Conservation (phyloP, 208 protist species). For the Trypanosoma grayi region DNA sequence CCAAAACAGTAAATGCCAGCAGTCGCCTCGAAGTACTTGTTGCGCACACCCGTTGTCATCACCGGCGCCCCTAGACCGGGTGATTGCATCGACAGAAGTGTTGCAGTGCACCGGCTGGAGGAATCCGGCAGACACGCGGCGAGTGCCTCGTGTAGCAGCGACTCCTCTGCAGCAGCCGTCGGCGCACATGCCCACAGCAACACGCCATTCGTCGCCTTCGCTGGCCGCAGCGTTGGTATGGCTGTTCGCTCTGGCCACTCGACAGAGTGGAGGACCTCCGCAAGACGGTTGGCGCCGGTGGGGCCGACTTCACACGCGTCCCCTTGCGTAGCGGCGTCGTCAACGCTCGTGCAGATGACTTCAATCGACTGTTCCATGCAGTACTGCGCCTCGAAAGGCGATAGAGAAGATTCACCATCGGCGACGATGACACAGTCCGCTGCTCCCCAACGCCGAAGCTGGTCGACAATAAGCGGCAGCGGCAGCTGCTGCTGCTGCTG, state of each 20-base stretch:
- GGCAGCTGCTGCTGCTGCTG: constrained; percentile 11
- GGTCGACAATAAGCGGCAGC: constrained; percentile 36
- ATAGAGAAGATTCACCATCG: constrained; percentile 7
- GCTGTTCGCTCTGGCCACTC: constrained; percentile 24
- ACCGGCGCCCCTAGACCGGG: not conserved
- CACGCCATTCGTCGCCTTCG: constrained; percentile 7
- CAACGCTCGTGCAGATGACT: constrained; percentile 23
- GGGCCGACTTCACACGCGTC: constrained; percentile 26
- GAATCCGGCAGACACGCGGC: constrained; percentile 3
- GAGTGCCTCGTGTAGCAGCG: constrained; percentile 23
- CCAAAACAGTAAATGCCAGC: constrained; percentile 25
- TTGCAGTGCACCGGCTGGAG: not conserved
- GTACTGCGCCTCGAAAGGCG: constrained; percentile 26
- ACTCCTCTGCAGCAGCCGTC: constrained; percentile 37
- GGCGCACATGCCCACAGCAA: constrained; percentile 27
- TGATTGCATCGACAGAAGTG: constrained; percentile 5
- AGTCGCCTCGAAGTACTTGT: constrained; percentile 36
- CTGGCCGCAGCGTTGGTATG: not conserved
- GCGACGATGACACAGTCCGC: constrained; percentile 1
- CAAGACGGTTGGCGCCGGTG: constrained; percentile 38
- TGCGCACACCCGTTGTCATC: constrained; percentile 1
- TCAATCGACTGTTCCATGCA: constrained; percentile 41
- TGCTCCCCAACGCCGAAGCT: constrained; percentile 7
- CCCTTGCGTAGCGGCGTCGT: not conserved
- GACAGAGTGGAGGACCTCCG: constrained; percentile 49